Conservation (phyloP, 371 early-diverging fungal genomes). For the Nematocida major region DNA sequence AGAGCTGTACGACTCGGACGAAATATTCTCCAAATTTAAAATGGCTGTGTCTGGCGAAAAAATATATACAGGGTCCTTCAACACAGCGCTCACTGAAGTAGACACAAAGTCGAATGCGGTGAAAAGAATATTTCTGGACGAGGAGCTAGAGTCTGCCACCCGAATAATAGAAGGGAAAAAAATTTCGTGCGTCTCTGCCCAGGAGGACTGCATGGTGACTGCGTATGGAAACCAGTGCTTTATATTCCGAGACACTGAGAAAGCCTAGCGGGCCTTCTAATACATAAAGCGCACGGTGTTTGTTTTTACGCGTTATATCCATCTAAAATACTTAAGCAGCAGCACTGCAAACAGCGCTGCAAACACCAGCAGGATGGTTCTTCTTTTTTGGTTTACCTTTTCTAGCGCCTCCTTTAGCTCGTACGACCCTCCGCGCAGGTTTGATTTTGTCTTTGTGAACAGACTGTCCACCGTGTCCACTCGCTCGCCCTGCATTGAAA, state of each 20-base stretch:
- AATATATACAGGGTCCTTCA: conserved; percentile 60
- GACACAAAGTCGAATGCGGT: conserved; percentile 31
- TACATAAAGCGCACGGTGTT: neutral
- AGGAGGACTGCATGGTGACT: conserved; percentile 48
- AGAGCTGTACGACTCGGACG: conserved; percentile 55
- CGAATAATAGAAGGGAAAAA: conserved; percentile 51
- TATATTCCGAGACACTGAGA: conserved; percentile 17
- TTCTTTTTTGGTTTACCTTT: conserved; percentile 20
- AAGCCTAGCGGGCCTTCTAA: too few species aligned
- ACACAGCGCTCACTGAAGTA: conserved; percentile 33
- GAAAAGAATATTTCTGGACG: conserved; percentile 36
- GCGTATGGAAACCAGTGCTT: conserved; percentile 45
- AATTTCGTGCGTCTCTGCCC: conserved; percentile 40
- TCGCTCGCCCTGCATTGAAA: conserved; percentile 63
- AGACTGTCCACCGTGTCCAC: conserved; percentile 63
- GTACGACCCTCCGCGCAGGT: conserved; percentile 22
- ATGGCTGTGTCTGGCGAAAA: conserved; percentile 18
- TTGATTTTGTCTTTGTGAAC: conserved; percentile 16
- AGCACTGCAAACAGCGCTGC: conserved; percentile 26
- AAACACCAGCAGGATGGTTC: conserved; percentile 29
- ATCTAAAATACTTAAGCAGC: conserved; percentile 10
- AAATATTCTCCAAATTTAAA: conserved; percentile 61
- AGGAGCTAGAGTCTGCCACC: conserved; percentile 23
- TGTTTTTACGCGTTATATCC: conserved; percentile 6
- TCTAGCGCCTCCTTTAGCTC: conserved; percentile 23